A percentile compares a stretch with the other conserved stretches of the same genome.
Evolutionary conservation across 805 yeast genomes (phyloP).

Genomic region (Myxozyma lipomycoides): DNA sequence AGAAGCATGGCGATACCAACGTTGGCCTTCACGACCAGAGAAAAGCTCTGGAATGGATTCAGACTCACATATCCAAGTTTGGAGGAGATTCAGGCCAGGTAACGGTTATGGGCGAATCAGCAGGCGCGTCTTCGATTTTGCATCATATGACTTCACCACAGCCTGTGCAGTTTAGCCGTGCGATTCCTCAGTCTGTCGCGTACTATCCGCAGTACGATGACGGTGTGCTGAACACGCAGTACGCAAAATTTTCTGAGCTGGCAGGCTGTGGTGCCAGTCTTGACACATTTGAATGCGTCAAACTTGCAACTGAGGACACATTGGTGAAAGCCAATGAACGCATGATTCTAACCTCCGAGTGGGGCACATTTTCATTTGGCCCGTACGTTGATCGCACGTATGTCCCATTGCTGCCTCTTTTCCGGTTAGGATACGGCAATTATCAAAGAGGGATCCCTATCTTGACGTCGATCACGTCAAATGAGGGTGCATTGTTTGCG

Average conservation of each 20-base stretch:
- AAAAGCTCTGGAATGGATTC: conserved; percentile 39
- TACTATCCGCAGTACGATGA: conserved; percentile 23
- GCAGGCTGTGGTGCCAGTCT: conserved; percentile 10
- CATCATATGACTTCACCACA: conserved; percentile 34
- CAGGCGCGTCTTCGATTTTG: conserved; percentile 40
- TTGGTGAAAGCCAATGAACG: conserved; percentile 21
- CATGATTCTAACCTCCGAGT: conserved; percentile 23
- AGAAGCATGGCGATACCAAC: conserved; percentile 34
- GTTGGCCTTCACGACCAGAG: conserved; percentile 41
- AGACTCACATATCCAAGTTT: conserved; percentile 37
- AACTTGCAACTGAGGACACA: not conserved
- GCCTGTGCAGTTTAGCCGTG: conserved; percentile 22
- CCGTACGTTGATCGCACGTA: conserved; percentile 23
- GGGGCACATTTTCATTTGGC: too few species aligned
- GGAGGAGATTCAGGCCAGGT: conserved; percentile 40
- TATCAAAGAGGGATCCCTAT: conserved; percentile 12
- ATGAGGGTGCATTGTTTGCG: conserved; percentile 27
- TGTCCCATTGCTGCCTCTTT: conserved; percentile 20
- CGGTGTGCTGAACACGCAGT: conserved; percentile 13
- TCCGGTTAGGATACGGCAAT: conserved; percentile 13
- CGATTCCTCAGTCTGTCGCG: conserved; percentile 27
- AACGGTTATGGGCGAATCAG: conserved; percentile 41
- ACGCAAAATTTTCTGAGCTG: conserved; percentile 8
- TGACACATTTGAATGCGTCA: conserved; percentile 19
- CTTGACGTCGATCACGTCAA: too few species aligned